phyloP scores from a whole-genome alignment of 306 rosid species.

The Gillenia trifoliata region DNA sequence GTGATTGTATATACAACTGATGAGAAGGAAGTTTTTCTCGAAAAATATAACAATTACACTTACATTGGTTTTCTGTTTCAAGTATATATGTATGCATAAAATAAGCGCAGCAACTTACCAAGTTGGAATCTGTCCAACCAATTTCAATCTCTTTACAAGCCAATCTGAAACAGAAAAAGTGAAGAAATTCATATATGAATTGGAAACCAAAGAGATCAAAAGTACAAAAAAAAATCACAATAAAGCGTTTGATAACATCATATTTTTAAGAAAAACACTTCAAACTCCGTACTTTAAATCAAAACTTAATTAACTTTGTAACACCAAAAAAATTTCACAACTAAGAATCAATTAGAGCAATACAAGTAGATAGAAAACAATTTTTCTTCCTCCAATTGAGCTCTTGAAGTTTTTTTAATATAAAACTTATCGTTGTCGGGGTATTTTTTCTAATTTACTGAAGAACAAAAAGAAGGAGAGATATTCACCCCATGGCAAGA shows the following conservation, averaged over 20 bases:
- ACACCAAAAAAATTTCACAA: too few species aligned
- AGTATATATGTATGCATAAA: too few species aligned
- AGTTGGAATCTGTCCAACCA: conserved; percentile 71
- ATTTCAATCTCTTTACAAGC: conserved; percentile 84
- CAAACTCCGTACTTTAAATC: too few species aligned
- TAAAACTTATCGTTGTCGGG: neutral
- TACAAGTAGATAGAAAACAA: neutral
- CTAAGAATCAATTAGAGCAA: too few species aligned
- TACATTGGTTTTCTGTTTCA: neutral
- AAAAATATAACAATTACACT: neutral
- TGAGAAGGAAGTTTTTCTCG: too few species aligned
- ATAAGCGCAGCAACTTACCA: conserved; percentile 42
- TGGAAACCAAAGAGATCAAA: neutral
- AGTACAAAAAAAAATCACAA: too few species aligned
- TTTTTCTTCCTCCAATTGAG: too few species aligned
- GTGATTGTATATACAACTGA: too few species aligned
- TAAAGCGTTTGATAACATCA: too few species aligned
- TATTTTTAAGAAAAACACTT: too few species aligned
- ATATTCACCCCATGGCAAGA: conserved; percentile 79
- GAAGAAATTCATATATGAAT: neutral
- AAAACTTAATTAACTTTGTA: too few species aligned
- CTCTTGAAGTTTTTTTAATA: neutral
- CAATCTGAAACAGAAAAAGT: conserved; percentile 42
- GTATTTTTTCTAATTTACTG: neutral
- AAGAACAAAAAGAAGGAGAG: neutral